Base-by-base conservation (phyloP, 192 early-diverging fungal genomes). In the Coemansia sp. region DNA sequence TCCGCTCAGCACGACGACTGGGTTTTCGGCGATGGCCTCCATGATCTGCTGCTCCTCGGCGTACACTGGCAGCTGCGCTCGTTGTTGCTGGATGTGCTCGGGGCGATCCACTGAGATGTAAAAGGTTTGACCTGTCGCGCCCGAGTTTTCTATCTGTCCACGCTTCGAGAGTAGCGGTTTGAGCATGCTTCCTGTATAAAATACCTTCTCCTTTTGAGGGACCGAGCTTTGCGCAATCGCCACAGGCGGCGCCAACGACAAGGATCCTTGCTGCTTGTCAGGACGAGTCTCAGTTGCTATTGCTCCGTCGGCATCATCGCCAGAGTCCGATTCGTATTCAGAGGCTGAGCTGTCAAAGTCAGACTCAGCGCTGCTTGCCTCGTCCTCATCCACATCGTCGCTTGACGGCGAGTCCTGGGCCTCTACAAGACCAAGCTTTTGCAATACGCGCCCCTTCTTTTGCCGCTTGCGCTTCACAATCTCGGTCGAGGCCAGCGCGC, bases 11-110 rank as follows among this genome's bases (percentile, higher is more conserved):
- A 99, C 91, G 10, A 93, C 86, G 10, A 95, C 91, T 12, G 91
- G 88, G 73, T 98, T 92, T n/a, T 87, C 81, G 27, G 84, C 68
- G 64, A 99, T 95, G 7, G 91, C 86, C 81, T 99, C 98, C 98
- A 99, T 99, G 67, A 99, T 98, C 27, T 87, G 84, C 79, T 99
- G 96, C 84, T 99, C 98, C 70, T 99, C 98, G 23, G 85, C 87
- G 61, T 91, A 90, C 37, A 99, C 93, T 1, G 98, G 98, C 15
- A 99, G 87, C 61, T 90, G 84, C 37, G 91, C 72, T 17, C 98
- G 90, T 41, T 88, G 84, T 39, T 87, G 82, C 64, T 94, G 90
- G 25, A 97, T 90, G 41, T 85, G 85, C 32, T 90, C 88, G 3
- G 85, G 71, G 29, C 98, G 88, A 66, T 91, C 73, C 7, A 98